Evolutionary conservation across 148 eudicot species (phyloP).

Genomic region (Rhododendron williamsianum): DNA sequence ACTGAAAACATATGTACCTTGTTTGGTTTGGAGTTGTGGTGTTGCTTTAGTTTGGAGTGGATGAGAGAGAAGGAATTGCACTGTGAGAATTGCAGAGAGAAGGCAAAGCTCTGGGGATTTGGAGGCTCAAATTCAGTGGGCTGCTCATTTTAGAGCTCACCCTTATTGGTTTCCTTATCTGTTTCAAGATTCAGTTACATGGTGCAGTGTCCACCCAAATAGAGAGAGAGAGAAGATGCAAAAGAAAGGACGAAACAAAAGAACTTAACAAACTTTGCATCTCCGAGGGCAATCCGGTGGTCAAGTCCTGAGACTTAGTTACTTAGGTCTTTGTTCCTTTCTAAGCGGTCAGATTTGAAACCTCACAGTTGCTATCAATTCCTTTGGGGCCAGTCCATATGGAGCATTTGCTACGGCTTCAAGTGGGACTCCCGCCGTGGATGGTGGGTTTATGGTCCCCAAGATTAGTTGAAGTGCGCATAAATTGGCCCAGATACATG

Average conservation of each 20-base stretch:
- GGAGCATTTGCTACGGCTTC: too few relatives aligned
- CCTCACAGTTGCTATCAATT: too few relatives aligned
- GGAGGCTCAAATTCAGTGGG: slow-evolving; percentile 32
- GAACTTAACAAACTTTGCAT: not conserved
- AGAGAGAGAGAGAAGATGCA: not conserved
- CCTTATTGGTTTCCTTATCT: slow-evolving; percentile 21
- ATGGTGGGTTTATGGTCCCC: too few relatives aligned
- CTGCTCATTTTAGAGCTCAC: slow-evolving; percentile 37
- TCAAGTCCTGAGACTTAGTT: rapidly evolving
- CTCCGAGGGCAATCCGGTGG: not conserved
- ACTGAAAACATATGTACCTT: slow-evolving; percentile 14
- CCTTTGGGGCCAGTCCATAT: too few relatives aligned
- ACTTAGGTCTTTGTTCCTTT: too few relatives aligned
- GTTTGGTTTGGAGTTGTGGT: slow-evolving; percentile 19
- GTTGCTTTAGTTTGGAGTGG: slow-evolving; percentile 24
- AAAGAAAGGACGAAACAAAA: not conserved
- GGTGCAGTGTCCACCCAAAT: not conserved
- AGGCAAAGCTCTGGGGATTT: slow-evolving; percentile 62
- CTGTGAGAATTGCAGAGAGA: slow-evolving; percentile 29
- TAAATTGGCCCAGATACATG: too few relatives aligned
- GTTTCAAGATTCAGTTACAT: not conserved
- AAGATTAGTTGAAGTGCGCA: too few relatives aligned
- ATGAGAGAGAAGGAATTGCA: slow-evolving; percentile 21
- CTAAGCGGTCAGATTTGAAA: too few relatives aligned
- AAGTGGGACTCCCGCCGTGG: too few relatives aligned